These are phyloP conservation scores for Scenedesmus sp. DNA, from an alignment of 163 green algal species.

Conservation along the genomic window DNA sequence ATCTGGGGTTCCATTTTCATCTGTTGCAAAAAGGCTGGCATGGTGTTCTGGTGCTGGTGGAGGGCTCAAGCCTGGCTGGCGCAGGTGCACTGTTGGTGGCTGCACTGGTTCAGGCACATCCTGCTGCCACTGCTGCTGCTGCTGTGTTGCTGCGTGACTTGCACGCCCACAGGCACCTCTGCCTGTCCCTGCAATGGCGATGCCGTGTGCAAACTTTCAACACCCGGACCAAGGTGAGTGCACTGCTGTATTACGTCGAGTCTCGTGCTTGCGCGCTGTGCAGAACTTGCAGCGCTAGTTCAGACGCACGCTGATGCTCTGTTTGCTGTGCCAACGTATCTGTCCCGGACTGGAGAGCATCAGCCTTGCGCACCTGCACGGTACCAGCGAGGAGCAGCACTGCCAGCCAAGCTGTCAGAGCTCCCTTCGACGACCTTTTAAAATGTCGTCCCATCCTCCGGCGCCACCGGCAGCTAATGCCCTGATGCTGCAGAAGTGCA, in stretches of 20 bases:
- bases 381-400: neutral
- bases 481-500: neutral
- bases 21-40: neutral
- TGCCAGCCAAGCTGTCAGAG: neutral
- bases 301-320: neutral
- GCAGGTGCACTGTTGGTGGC: constrained; percentile 26
- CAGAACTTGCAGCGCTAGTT: neutral
- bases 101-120: constrained; percentile 10
- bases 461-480: neutral
- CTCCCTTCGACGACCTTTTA: neutral
- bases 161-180: neutral
- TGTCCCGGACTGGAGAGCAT: neutral
- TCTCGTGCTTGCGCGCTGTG: neutral
- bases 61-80: neutral
- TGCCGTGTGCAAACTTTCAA: neutral
- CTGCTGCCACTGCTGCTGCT: constrained; percentile 12
- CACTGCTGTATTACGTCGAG: neutral
- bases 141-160: neutral
- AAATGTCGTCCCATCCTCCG: neutral
- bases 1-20: neutral
- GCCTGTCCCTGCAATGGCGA: neutral
- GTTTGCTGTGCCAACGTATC: neutral
- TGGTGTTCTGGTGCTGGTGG: neutral
- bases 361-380: neutral
- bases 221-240: neutral